Evolutionary conservation across 441 rosid genomes (phyloP), one percentile per base, ranked within the genome.

Genomic region (Daphne laureola): DNA sequence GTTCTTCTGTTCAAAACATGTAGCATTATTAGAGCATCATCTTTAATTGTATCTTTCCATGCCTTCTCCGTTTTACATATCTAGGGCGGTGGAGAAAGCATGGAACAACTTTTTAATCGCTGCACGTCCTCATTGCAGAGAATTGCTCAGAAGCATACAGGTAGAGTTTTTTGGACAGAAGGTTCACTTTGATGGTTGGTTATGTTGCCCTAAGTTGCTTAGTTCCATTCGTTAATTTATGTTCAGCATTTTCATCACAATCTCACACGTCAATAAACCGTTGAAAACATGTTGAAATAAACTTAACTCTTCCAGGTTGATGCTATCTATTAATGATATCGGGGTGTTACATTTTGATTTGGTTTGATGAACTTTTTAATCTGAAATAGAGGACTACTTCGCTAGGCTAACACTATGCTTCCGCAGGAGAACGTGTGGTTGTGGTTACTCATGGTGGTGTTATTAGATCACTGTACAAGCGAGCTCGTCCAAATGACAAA

Each of bases 71-170:
- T 42, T 62, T 51, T 50, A 3, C 44, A 44, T 57, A 51, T 68
- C 48, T 63, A 86, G 95, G 97, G 95, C 54, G 91, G 95, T 63
- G 96, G 96, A 68, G 98, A 90, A 77, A 87, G 95, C 69, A 73
- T 77, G 14, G 92, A 87, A 59, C 78, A 74, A 49, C 88, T 90
- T 49, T 80, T 71, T 59, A 62, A 68, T 14, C 80, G 95, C 54
- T 78, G 90, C 67, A 78, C 90, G 15, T 70, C 86, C 25, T 73
- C 81, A 31, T 59, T 87, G 62, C 79, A 73, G 66, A 83, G 70
- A 72, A 87, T 90, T 72, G 80, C 77, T 36, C 65, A 57, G 48
- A 80, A 80, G 69, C 92, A 87, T 59, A 78, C 27, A 73, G 94
- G 94, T 84, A 70, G 16, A 13, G 51, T 21, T 51, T 26, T 31